A percentile compares a stretch with the other conserved stretches of the same genome.
These are phyloP conservation scores for Hypericum androsaemum DNA, from an alignment of 345 rosid genomes.

Conservation along the genomic window DNA sequence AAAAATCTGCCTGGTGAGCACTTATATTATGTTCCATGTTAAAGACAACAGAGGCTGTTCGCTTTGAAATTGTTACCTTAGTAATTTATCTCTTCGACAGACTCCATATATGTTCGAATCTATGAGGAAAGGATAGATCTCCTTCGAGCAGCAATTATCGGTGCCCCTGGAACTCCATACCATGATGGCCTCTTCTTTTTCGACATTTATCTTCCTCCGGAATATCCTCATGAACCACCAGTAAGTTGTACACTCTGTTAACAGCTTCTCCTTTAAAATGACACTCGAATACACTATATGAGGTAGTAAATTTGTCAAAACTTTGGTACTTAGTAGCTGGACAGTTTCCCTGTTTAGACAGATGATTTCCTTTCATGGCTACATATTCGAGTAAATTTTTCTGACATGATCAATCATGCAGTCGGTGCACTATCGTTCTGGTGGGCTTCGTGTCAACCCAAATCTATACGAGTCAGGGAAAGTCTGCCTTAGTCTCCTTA, in stretches of 20 bases:
- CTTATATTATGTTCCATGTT: neutral
- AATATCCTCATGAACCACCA: conserved; percentile 84
- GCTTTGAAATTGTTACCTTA: too few relatives aligned
- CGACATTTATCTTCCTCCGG: conserved; percentile 73
- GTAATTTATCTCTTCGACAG: conserved; percentile 24
- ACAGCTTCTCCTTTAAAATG: too few relatives aligned
- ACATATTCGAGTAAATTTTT: neutral
- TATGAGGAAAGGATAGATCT: conserved; percentile 89
- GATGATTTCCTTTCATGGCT: too few relatives aligned
- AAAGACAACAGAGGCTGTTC: too few relatives aligned
- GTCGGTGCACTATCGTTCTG: conserved; percentile 75
- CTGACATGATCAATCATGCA: conserved; percentile 20
- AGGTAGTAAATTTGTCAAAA: too few relatives aligned
- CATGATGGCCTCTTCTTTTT: conserved; percentile 90
- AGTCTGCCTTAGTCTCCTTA: conserved; percentile 85
- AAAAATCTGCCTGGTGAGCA: conserved; percentile 69
- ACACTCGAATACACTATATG: too few relatives aligned
- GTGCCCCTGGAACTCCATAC: conserved; percentile 86
- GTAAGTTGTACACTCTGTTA: conserved; percentile 33
- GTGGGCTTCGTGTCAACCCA: conserved; percentile 87
- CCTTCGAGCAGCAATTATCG: conserved; percentile 68
- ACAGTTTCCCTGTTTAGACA: too few relatives aligned
- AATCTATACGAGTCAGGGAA: conserved; percentile 84
- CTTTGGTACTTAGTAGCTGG: too few relatives aligned
- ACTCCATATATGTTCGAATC: conserved; percentile 64